These are phyloP conservation scores for Paecilomyces sp. DNA, from an alignment of 2,329 filamentous ascomycete species.

Conservation along the genomic window DNA sequence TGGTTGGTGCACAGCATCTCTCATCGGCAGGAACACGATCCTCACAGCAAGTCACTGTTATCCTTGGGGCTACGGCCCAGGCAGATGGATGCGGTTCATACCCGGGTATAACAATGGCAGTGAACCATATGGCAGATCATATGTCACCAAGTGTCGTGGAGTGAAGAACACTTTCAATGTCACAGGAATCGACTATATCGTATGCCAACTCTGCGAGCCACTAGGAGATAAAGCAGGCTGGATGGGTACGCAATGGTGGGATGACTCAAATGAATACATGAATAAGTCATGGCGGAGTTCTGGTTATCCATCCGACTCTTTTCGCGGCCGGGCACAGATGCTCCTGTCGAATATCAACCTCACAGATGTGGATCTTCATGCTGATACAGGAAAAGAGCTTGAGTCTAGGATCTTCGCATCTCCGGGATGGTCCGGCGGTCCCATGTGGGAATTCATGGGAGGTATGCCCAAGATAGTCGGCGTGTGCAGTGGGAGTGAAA, in stretches of 20 bases:
- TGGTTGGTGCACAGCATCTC: conserved; percentile 15
- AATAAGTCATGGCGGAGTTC: conserved; percentile 11
- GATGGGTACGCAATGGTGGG: conserved; percentile 17
- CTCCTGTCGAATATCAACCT: conserved; percentile 13
- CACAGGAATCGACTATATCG: conserved; percentile 15
- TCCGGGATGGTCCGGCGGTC: conserved; percentile 15
- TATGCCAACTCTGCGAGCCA: conserved; percentile 14
- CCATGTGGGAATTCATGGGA: conserved; percentile 15
- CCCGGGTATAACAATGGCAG: conserved; percentile 11
- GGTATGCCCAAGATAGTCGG: conserved; percentile 13
- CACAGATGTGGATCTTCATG: conserved; percentile 12
- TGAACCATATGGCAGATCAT: conserved; percentile 14
- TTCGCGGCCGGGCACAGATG: conserved; percentile 12
- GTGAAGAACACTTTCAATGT: conserved; percentile 16
- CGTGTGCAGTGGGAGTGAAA: conserved; percentile 15
- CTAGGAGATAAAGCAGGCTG: conserved; percentile 14
- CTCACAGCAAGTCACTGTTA: conserved; percentile 18
- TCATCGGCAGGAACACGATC: conserved; percentile 13
- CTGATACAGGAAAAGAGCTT: conserved; percentile 12
- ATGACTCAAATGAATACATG: conserved; percentile 7
- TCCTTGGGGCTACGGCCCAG: conserved; percentile 11
- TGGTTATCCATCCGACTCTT: conserved; percentile 13
- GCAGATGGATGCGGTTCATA: conserved; percentile 15
- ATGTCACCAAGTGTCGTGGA: conserved; percentile 13
- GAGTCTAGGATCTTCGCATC: conserved; percentile 13